phyloP scores from a whole-genome alignment of 1,139 yeast species.

The Pichia sp. region DNA sequence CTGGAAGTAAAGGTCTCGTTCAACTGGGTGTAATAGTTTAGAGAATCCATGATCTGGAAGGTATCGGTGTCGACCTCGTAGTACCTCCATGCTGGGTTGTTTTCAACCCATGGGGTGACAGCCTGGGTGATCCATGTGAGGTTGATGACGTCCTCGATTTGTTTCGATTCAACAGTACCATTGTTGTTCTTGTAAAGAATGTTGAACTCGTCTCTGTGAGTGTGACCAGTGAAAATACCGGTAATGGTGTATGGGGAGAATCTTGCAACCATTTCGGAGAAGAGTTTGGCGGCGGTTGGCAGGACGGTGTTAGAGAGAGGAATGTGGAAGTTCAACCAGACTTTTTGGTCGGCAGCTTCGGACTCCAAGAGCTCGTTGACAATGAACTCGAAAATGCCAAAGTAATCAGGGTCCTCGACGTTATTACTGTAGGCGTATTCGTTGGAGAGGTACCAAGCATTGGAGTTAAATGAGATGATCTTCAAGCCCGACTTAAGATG shows the following conservation, averaged over 20 bases:
- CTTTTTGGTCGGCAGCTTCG: slow-evolving; percentile 55
- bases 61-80: slow-evolving; percentile 63
- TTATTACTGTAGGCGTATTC: slow-evolving; percentile 58
- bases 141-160: slow-evolving; percentile 44
- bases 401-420: slow-evolving; percentile 48
- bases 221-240: slow-evolving; percentile 66
- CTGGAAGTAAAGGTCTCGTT: slow-evolving; percentile 50
- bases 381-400: slow-evolving; percentile 61
- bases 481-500: slow-evolving; percentile 55
- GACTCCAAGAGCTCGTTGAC: slow-evolving; percentile 57
- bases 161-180: slow-evolving; percentile 28
- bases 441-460: slow-evolving; percentile 61
- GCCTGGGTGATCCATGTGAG: slow-evolving; percentile 67
- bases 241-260: slow-evolving; percentile 69
- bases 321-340: slow-evolving; percentile 69
- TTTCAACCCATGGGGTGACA: slow-evolving; percentile 56
- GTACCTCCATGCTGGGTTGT: slow-evolving; percentile 70
- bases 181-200: slow-evolving; percentile 38
- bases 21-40: slow-evolving; percentile 51
- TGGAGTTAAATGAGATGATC: slow-evolving; percentile 61
- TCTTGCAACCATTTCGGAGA: slow-evolving; percentile 56
- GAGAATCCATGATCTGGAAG: slow-evolving; percentile 56
- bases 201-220: slow-evolving; percentile 65
- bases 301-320: slow-evolving; percentile 59
- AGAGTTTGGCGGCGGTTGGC: slow-evolving; percentile 57